Conservation (phyloP, 164 flowering plant genomes). For the Taxillus chinensis region DNA sequence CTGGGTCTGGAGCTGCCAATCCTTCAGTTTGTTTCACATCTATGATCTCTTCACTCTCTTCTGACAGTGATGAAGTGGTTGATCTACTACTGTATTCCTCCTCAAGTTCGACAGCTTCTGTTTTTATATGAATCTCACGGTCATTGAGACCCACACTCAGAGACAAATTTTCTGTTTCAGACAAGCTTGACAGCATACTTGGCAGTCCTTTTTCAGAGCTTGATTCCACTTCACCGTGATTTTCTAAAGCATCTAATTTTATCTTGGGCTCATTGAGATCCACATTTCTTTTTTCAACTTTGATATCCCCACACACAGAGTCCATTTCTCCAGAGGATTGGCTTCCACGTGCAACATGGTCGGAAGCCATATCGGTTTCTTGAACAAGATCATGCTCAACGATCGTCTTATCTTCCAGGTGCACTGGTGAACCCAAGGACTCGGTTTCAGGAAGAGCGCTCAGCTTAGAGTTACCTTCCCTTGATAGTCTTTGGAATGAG, state of each 20-base stretch:
- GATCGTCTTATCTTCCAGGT: slow-evolving; percentile 37
- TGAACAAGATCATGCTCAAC: slow-evolving; percentile 27
- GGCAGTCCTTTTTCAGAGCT: background rate
- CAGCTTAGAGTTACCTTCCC: slow-evolving; percentile 67
- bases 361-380: slow-evolving; percentile 29
- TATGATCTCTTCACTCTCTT: slow-evolving; percentile 21
- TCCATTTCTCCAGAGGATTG: slow-evolving; percentile 35
- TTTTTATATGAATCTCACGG: slow-evolving; percentile 13
- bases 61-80: slow-evolving; percentile 34
- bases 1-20: slow-evolving; percentile 9
- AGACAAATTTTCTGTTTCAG: slow-evolving; percentile 8
- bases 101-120: slow-evolving; percentile 20
- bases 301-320: slow-evolving; percentile 18
- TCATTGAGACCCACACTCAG: slow-evolving; percentile 6
- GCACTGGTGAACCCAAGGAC: slow-evolving; percentile 37
- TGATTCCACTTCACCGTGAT: slow-evolving; percentile 15
- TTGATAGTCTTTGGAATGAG: slow-evolving; percentile 47
- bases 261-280: slow-evolving; percentile 20
- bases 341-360: slow-evolving; percentile 37
- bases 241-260: slow-evolving; percentile 18
- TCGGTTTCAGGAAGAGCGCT: slow-evolving; percentile 73
- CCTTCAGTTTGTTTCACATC: slow-evolving; percentile 14
- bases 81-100: slow-evolving; percentile 25
- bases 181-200: background rate
- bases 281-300: slow-evolving; percentile 23